Evolutionary conservation across 345 rosid species (phyloP).

Genomic region (Mercurialis annua): DNA sequence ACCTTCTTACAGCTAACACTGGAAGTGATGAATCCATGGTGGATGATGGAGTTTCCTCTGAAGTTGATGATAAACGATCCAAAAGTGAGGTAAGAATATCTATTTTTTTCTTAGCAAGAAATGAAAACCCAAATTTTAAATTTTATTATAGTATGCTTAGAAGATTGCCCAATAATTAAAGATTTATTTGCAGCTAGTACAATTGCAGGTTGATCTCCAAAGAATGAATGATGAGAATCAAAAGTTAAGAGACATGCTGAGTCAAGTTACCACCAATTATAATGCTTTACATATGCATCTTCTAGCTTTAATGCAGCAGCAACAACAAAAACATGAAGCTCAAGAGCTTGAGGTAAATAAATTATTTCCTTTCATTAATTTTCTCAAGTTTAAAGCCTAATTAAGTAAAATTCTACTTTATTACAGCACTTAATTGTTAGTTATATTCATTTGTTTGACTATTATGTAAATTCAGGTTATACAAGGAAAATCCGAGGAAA

Average conservation of each 20-base stretch:
- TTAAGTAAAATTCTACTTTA: neutral
- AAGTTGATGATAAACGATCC: conserved; percentile 49
- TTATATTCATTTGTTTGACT: neutral
- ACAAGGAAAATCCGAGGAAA: conserved; percentile 40
- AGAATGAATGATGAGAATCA: conserved; percentile 69
- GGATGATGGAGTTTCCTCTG: conserved; percentile 69
- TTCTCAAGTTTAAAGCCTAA: neutral
- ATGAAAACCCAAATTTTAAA: no score
- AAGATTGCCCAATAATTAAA: neutral
- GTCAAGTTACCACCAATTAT: conserved; percentile 67
- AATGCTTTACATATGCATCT: conserved; percentile 64
- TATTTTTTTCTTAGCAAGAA: no score
- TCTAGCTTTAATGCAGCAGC: conserved; percentile 54
- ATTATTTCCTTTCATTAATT: neutral
- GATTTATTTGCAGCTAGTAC: conserved; percentile 34
- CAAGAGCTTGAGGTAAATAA: conserved; percentile 39
- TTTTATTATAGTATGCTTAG: neutral
- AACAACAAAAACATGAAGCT: conserved; percentile 27
- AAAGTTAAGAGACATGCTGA: conserved; percentile 67
- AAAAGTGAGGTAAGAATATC: conserved; percentile 50
- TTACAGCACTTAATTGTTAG: neutral
- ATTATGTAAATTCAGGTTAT: conserved; percentile 32
- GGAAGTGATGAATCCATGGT: conserved; percentile 82
- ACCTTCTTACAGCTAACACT: conserved; percentile 58
- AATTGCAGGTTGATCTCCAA: conserved; percentile 65